Evolutionary conservation across 257 asterid species (phyloP).

Genomic region (Striga asiatica): DNA sequence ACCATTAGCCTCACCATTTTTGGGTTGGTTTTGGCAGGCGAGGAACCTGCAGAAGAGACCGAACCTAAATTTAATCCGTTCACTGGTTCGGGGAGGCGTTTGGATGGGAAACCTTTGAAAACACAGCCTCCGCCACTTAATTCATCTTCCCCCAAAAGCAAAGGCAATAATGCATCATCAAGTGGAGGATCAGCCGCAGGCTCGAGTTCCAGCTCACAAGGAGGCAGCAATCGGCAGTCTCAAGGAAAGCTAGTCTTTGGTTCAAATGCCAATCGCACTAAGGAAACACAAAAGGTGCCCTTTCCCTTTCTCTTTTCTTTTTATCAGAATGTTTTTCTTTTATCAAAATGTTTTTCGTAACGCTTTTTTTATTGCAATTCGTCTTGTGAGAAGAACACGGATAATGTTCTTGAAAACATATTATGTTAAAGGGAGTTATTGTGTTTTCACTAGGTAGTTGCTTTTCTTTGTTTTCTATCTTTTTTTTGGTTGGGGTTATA

Average conservation of each 20-base stretch:
- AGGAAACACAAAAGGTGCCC: constrained; percentile 47
- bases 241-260: constrained; percentile 96
- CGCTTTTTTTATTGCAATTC: no score
- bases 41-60: constrained; percentile 45
- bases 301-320: background rate
- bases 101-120: constrained; percentile 77
- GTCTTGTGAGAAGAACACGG: no score
- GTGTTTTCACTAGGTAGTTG: no score
- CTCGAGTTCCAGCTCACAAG: constrained; percentile 54
- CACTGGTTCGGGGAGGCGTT: constrained; percentile 69
- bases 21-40: constrained; percentile 23
- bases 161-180: constrained; percentile 29
- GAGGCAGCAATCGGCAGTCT: constrained; percentile 50
- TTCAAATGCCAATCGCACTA: constrained; percentile 45
- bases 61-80: constrained; percentile 84
- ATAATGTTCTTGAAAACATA: no score
- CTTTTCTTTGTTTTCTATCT: no score
- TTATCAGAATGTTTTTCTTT: no score
- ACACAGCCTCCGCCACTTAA: constrained; percentile 43
- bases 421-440: no score
- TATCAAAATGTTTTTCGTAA: no score
- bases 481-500: no score
- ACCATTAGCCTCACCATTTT: background rate
- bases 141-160: constrained; percentile 40
- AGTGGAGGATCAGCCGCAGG: constrained; percentile 34